Base-by-base conservation (phyloP, 805 yeast genomes). In the Candida maris region DNA sequence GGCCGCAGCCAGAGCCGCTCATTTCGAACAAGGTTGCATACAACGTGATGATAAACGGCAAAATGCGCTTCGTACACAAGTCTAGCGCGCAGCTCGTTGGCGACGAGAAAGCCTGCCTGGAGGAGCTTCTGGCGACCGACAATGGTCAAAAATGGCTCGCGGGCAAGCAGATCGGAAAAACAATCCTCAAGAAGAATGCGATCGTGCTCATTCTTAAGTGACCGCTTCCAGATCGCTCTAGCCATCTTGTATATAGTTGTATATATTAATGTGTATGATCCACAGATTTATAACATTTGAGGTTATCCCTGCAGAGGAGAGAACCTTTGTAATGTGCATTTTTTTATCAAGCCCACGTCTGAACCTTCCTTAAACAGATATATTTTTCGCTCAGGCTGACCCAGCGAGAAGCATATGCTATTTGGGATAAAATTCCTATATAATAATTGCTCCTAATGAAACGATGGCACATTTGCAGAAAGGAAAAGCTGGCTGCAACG, bases 21-120 rank as follows among this genome's bases (percentile, higher is more conserved):
- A 52, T 65, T n/a, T 61, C 77, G 1, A 57, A 62, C 3, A 43
- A 46, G 5, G 51, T 61, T 3, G 61, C 64, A 6, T 84, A 68
- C 52, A 77, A 71, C 39, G 70, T 88, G n/a, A 73, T 85, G 52
- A 61, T 88, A 27, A 80, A 88, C 53, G 95, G 95, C 4, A 81
- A 77, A 51, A 70, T 74, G 59, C 72, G 81, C 46, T 74, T 75
- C 42, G 64, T 65, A 13, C 65, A 54, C 40, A 39, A 41, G 2
- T 38, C 56, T 2, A 47, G 51, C 2, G 65, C 64, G 29, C 59
- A 62, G 2, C 60, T 79, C 23, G 44, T 60, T 7, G 48, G 61
- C 8, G 50, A 61, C 29, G 54, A 60, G 3, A 67, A 64, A 3
- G 52, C 51, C 4, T 61, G 76, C 13, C 41, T 74, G 16, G 57